Evolutionary conservation across 768 basidiomycete genomes (phyloP), one percentile per base, ranked within the genome.

Genomic region (Udeniomyces megalosporus): DNA sequence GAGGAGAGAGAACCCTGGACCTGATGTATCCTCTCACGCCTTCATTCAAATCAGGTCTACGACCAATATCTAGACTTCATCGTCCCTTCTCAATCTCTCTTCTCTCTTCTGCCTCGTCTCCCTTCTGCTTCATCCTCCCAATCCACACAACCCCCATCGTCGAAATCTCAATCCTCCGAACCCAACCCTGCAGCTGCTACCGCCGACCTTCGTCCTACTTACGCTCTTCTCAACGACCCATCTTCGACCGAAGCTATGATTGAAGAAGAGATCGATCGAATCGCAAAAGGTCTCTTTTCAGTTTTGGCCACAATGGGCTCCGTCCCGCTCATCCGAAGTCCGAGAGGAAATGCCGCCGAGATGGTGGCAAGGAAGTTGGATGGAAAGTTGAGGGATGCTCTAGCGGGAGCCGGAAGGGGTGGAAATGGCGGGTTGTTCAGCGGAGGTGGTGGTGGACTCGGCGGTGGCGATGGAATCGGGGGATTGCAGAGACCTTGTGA

Each of bases 311-410:
- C 90, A 0, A 79, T 84, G 73, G 88, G 87, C 1, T 85, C 88
- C 68, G 85, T 93, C 24, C 95, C 95, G 11, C 86, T 91, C 70
- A 96, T 99, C 63, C 84, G 95, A 34, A 84, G 87, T 61, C 95
- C 95, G 24, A 78, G 85, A 72, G 93, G 93, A 1, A 96, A 97
- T 73, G 95, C 95, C 4, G 95, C 92, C 22, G 95, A 99, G 74
- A 95, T 96, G 92, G 84, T 97, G n/a, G 92, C 92, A 10, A 85
- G 90, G 75, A 95, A 88, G 72, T 78, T 99, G 12, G 95, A 99
- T 69, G 80, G 82, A 15, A 89, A 88, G 74, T 84, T 97, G 68
- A 78, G 93, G 54, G 93, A 97, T 70, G 63, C 42, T 47, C 63
- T 14, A 58, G 63, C 38, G 7, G 58, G 51, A 34, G 51, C 50